Conservation (phyloP, 176 grass and related monocot genomes). For the Musa itinerans region DNA sequence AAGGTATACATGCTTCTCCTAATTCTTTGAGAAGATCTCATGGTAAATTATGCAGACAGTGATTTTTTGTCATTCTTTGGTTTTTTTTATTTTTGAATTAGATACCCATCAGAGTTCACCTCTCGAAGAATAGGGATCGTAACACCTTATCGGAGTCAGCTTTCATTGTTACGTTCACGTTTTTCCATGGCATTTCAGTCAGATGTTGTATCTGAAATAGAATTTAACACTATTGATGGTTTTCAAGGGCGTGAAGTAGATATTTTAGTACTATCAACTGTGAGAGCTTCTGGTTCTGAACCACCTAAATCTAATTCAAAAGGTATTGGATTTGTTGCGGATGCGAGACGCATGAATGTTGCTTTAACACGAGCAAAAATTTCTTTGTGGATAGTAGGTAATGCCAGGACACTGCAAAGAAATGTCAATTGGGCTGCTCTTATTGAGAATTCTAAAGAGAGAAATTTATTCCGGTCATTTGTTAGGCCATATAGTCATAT, state of each 20-base stretch:
- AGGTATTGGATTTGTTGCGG: conserved; percentile 93
- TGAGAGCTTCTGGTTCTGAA: conserved; percentile 58
- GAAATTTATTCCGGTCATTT: conserved; percentile 58
- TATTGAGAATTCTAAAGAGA: conserved; percentile 63
- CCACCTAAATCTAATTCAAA: conserved; percentile 25
- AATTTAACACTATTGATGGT: conserved; percentile 92
- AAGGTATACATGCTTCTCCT: conserved; percentile 30
- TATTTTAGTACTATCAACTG: conserved; percentile 86
- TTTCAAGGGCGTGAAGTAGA: conserved; percentile 99
- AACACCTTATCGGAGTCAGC: conserved; percentile 90
- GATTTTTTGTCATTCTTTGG: conserved; percentile 16
- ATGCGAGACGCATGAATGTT: conserved; percentile 98
- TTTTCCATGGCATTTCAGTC: conserved; percentile 66
- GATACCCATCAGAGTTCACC: conserved; percentile 65
- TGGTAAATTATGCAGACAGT: background rate
- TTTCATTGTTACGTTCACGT: conserved; percentile 63
- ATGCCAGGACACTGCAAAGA: conserved; percentile 67
- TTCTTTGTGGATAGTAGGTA: conserved; percentile 90
- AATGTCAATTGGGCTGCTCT: conserved; percentile 80
- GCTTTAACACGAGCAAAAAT: conserved; percentile 82
- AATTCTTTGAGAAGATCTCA: conserved; percentile 6
- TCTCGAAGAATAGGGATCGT: conserved; percentile 78
- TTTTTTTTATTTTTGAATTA: conserved; percentile 35
- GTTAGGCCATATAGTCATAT: conserved; percentile 46
- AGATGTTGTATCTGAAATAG: conserved; percentile 77